Evolutionary conservation across 805 yeast genomes (phyloP).

Genomic region (Suhomyces kilbournensis): DNA sequence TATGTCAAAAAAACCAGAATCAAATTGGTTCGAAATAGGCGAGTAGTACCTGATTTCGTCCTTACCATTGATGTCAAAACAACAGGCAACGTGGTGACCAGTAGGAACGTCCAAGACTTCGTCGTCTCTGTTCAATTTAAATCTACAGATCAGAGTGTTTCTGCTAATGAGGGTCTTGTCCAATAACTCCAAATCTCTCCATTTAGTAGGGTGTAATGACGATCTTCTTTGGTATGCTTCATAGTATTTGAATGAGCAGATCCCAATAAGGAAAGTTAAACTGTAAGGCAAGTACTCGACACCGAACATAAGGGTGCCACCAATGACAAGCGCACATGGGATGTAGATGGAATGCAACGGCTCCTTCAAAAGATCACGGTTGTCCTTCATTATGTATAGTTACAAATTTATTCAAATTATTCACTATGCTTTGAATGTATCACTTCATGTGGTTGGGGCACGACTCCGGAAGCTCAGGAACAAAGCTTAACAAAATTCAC

Average conservation of each 20-base stretch:
- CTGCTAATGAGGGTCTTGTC: conserved; percentile 73
- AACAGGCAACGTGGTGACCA: conserved; percentile 72
- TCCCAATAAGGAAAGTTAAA: conserved; percentile 30
- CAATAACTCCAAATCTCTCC: conserved; percentile 64
- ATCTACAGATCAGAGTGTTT: conserved; percentile 72
- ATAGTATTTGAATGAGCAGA: conserved; percentile 34
- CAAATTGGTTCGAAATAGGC: conserved; percentile 69
- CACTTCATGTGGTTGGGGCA: background rate
- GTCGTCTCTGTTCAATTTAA: conserved; percentile 57
- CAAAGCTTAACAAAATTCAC: too few relatives aligned
- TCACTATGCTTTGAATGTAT: background rate
- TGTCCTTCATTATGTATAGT: conserved; percentile 28
- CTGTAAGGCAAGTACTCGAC: conserved; percentile 48
- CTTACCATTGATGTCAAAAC: conserved; percentile 46
- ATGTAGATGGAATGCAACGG: conserved; percentile 77
- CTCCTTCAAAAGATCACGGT: conserved; percentile 56
- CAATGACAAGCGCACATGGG: conserved; percentile 58
- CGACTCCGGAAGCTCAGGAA: background rate
- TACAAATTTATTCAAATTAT: background rate
- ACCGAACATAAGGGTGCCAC: conserved; percentile 58
- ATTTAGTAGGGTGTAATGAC: conserved; percentile 49
- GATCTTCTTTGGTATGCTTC: conserved; percentile 42
- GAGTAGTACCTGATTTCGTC: conserved; percentile 67
- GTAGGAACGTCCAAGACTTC: conserved; percentile 67
- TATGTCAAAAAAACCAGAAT: conserved; percentile 71